A percentile compares a stretch with the other conserved stretches of the same genome.
phyloP scores from a whole-genome alignment of 495 filamentous ascomycete species.

The Penicillium diatomitis region DNA sequence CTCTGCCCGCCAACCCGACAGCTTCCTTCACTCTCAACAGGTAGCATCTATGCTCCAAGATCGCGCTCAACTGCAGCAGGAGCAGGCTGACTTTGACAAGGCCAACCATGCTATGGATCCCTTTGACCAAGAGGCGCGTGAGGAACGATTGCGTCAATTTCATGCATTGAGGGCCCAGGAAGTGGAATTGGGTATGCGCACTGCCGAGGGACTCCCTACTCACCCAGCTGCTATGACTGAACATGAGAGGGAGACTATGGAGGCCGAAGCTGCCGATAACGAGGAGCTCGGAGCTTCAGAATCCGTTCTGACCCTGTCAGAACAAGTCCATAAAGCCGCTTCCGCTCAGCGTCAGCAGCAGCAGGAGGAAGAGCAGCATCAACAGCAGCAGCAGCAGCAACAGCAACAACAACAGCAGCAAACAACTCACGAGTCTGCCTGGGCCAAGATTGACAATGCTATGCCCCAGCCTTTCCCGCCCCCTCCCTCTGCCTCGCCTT shows the following conservation, averaged over 20 bases:
- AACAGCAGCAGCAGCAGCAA: constrained; percentile 18
- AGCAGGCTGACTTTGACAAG: constrained; percentile 54
- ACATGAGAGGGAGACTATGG: constrained; percentile 15
- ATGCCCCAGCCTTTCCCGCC: constrained; percentile 75
- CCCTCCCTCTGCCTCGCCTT: constrained; percentile 61
- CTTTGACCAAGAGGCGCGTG: constrained; percentile 44
- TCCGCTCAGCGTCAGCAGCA: constrained; percentile 57
- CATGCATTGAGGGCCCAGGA: constrained; percentile 49
- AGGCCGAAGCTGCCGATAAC: constrained; percentile 14
- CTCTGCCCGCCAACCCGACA: constrained; percentile 46
- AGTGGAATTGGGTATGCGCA: constrained; percentile 36
- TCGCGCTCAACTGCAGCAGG: constrained; percentile 50
- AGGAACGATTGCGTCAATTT: constrained; percentile 56
- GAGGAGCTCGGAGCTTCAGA: constrained; percentile 18
- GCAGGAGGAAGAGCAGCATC: constrained; percentile 34
- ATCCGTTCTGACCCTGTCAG: constrained; percentile 58
- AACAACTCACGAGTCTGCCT: constrained; percentile 45
- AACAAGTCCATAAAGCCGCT: constrained; percentile 78
- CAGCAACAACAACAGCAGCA: constrained; percentile 27
- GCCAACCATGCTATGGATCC: constrained; percentile 28
- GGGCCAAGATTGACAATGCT: constrained; percentile 49
- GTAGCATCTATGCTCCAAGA: constrained; percentile 52
- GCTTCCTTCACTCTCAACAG: constrained; percentile 46
- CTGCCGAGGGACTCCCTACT: constrained; percentile 32
- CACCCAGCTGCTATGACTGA: constrained; percentile 27